phyloP scores from a whole-genome alignment of 1,139 yeast genomes.

The Blastobotrys apis region DNA sequence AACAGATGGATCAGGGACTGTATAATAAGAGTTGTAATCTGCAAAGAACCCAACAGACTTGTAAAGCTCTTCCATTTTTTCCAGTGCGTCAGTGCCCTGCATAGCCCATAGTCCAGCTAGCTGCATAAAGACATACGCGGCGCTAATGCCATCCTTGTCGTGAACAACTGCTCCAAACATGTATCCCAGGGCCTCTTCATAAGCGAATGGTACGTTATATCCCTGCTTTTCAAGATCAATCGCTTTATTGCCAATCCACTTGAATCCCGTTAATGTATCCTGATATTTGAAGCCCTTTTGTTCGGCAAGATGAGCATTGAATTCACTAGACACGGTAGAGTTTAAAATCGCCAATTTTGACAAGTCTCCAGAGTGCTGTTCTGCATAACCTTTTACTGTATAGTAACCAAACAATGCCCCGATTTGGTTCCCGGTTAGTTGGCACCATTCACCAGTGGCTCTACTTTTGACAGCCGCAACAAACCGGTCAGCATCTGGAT shows the following conservation, averaged over 20 bases:
- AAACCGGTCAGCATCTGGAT: constrained; percentile 96
- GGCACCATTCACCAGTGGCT: constrained; percentile 54
- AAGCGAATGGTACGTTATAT: constrained; percentile 75
- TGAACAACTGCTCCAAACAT: constrained; percentile 78
- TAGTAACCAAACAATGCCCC: constrained; percentile 80
- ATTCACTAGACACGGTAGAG: constrained; percentile 89
- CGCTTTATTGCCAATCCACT: constrained; percentile 94
- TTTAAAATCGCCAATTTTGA: constrained; percentile 59
- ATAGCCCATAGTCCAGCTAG: constrained; percentile 52
- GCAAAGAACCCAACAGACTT: constrained; percentile 70
- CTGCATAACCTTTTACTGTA: constrained; percentile 41
- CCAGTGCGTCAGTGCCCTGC: constrained; percentile 37
- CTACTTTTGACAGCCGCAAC: constrained; percentile 54
- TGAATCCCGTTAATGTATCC: constrained; percentile 92
- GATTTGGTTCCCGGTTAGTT: constrained; percentile 85
- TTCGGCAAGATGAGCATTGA: constrained; percentile 66
- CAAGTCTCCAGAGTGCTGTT: constrained; percentile 27
- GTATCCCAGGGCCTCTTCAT: constrained; percentile 94
- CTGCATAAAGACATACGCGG: constrained; percentile 74
- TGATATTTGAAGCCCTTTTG: constrained; percentile 56
- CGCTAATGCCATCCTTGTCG: constrained; percentile 91
- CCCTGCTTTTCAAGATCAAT: constrained; percentile 65
- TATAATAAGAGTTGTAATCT: constrained; percentile 84
- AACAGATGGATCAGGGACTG: constrained; percentile 49
- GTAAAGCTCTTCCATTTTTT: constrained; percentile 56